Evolutionary conservation across 371 early-diverging fungal species (phyloP), one percentile per base, ranked within the genome.

Genomic region (Actinomucor elegans): DNA sequence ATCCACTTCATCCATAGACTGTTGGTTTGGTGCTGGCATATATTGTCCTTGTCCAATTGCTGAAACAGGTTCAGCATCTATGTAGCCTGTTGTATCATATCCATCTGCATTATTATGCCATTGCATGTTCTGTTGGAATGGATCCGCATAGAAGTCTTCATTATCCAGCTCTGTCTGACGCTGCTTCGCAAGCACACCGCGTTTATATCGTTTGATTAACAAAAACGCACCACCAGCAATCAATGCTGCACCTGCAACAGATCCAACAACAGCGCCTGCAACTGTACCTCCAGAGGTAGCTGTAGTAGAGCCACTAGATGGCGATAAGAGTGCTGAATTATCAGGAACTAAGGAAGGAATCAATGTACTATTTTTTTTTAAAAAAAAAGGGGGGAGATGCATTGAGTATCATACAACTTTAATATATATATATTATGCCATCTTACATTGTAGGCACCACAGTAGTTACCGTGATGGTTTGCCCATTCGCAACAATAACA

Each of bases 391-490:
- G 40, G 11, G 20, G 17, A 21, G 17, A 9, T 12, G 5, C 18
- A 23, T 40, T 23, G 26, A 21, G 23, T 23, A 6, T 31, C 5
- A 31, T 5, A 15, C 28, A 3, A 11, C 28, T 14, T 6, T 18
- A n/a, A 23, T 26, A 37, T 37, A 36, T 26, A 29, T 5, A 36
- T n/a, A 1, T 23, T 26, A 52, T n/a, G n/a, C n/a, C n/a, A n/a
- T n/a, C 48, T 64, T 54, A 64, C 64, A 42, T 54, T 9, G 55
- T 59, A n/a, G 59, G 59, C 20, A 64, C 42, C 1, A 64, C 55
- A 2, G 64, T 64, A 6, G 59, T 54, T n/a, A 64, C 42, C 9
- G 55, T 58, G 12, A 52, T 40, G 0, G 64, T 64, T 17, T 26
- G 33, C 10, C 64, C 64, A 52, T 59, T 52, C 3, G 52, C 21